Percentiles rank a stretch among this genome's conserved stretches.
These are phyloP conservation scores for Collybia mongolica DNA, from an alignment of 768 basidiomycete genomes.

Conservation along the genomic window DNA sequence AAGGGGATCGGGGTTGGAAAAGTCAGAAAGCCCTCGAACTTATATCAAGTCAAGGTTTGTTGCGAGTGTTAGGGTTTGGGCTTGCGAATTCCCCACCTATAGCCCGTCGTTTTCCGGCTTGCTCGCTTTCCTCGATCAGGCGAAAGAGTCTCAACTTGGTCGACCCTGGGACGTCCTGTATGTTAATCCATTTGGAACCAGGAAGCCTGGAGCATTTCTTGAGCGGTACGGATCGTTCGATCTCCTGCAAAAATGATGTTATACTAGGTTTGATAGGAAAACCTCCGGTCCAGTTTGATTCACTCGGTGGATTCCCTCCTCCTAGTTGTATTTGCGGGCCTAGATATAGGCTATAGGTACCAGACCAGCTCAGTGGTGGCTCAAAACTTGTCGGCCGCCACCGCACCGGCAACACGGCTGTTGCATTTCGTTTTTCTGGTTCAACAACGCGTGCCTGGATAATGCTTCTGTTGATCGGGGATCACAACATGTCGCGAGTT, in stretches of 20 bases:
- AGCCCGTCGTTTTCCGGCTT: conserved; percentile 44
- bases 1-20: conserved; percentile 52
- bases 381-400: conserved; percentile 8
- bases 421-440: conserved; percentile 21
- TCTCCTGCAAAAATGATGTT: no score
- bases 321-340: conserved; percentile 1
- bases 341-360: no score
- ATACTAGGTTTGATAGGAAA: conserved; percentile 1
- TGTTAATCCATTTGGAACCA: conserved; percentile 18
- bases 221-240: no score
- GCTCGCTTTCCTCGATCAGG: conserved; percentile 50
- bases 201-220: conserved; percentile 1
- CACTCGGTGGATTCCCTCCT: conserved; percentile 22
- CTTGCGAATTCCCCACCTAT: conserved; percentile 31
- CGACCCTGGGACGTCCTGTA: conserved; percentile 31
- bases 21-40: conserved; percentile 32
- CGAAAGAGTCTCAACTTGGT: conserved; percentile 31
- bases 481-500: conserved; percentile 47
- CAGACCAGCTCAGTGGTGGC: conserved; percentile 1
- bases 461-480: conserved; percentile 58
- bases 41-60: conserved; percentile 37
- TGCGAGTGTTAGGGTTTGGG: conserved; percentile 31
- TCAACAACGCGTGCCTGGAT: conserved; percentile 30
- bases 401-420: conserved; percentile 28
- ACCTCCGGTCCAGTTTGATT: conserved; percentile 10